phyloP scores from a whole-genome alignment of 208 protist species.

The Zelonia costaricensis region DNA sequence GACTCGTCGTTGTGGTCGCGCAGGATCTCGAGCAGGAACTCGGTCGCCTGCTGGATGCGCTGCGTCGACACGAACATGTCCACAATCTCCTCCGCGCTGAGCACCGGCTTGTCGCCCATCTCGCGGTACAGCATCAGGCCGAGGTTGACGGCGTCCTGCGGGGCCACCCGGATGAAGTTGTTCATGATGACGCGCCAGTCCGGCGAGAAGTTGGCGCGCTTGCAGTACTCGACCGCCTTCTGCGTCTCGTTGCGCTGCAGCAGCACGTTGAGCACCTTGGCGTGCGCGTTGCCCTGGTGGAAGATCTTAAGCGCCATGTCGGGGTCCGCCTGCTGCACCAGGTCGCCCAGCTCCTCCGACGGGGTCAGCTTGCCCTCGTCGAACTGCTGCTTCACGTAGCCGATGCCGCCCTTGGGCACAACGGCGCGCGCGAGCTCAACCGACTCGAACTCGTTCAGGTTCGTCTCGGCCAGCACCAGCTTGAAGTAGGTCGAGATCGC shows the following conservation, averaged over 20 bases:
- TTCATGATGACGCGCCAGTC: constrained; percentile 96
- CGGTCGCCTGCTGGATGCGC: constrained; percentile 96
- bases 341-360: constrained; percentile 98
- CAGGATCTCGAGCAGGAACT: constrained; percentile 98
- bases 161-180: constrained; percentile 91
- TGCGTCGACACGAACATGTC: constrained; percentile 96
- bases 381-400: constrained; percentile 98
- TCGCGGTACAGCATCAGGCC: constrained; percentile 92
- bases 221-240: constrained; percentile 98
- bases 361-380: constrained; percentile 98
- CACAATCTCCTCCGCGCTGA: constrained; percentile 91
- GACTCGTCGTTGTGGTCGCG: constrained; percentile 90
- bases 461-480: constrained; percentile 95
- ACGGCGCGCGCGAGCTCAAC: constrained; percentile 98
- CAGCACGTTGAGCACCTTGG: constrained; percentile 96
- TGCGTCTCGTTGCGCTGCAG: constrained; percentile 96
- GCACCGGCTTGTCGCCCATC: constrained; percentile 64
- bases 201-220: constrained; percentile 95
- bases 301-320: constrained; percentile 99
- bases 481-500: constrained; percentile 99
- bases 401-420: constrained; percentile 85
- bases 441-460: constrained; percentile 98
- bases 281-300: constrained; percentile 88
- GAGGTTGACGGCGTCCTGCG: constrained; percentile 93
- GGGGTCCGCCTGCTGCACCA: constrained; percentile 83